Conservation (phyloP, 805 yeast species). For the Candida sonorensis region DNA sequence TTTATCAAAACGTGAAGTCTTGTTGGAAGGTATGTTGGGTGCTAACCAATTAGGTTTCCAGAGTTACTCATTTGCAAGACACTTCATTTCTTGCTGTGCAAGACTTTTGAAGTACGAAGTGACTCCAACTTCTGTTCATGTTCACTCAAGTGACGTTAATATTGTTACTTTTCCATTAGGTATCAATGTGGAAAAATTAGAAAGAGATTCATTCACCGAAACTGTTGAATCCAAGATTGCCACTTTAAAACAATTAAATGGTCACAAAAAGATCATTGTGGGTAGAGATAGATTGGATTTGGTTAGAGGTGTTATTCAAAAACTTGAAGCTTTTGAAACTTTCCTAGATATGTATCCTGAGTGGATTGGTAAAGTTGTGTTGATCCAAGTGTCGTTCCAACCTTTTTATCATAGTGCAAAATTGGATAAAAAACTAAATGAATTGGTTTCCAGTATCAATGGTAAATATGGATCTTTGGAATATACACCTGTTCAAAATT, state of each 20-base stretch:
- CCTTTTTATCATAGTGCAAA: slow-evolving; percentile 53
- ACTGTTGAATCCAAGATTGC: slow-evolving; percentile 55
- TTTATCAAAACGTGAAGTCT: slow-evolving; percentile 70
- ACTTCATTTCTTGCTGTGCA: slow-evolving; percentile 85
- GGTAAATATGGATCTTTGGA: slow-evolving; percentile 78
- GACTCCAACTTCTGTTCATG: slow-evolving; percentile 47
- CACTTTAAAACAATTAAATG: slow-evolving; percentile 57
- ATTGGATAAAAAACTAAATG: slow-evolving; percentile 77
- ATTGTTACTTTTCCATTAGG: slow-evolving; percentile 85
- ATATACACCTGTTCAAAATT: slow-evolving; percentile 85
- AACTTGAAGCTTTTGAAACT: slow-evolving; percentile 83
- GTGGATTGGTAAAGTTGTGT: slow-evolving; percentile 74
- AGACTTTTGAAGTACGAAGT: slow-evolving; percentile 81
- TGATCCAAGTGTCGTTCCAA: slow-evolving; percentile 89
- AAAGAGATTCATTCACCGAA: slow-evolving; percentile 49
- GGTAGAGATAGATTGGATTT: slow-evolving; percentile 92
- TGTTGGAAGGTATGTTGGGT: slow-evolving; percentile 89
- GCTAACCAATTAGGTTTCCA: slow-evolving; percentile 85
- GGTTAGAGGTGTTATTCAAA: slow-evolving; percentile 91
- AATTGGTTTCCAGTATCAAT: slow-evolving; percentile 75
- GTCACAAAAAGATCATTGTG: slow-evolving; percentile 69
- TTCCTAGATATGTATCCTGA: slow-evolving; percentile 89
- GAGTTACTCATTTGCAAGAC: slow-evolving; percentile 78
- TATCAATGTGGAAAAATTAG: slow-evolving; percentile 66
- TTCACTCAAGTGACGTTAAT: slow-evolving; percentile 71